A percentile compares a stretch with the other conserved stretches of the same genome.
Conservation (phyloP, 768 basidiomycete genomes). For the Xerocomellus intermedius region DNA sequence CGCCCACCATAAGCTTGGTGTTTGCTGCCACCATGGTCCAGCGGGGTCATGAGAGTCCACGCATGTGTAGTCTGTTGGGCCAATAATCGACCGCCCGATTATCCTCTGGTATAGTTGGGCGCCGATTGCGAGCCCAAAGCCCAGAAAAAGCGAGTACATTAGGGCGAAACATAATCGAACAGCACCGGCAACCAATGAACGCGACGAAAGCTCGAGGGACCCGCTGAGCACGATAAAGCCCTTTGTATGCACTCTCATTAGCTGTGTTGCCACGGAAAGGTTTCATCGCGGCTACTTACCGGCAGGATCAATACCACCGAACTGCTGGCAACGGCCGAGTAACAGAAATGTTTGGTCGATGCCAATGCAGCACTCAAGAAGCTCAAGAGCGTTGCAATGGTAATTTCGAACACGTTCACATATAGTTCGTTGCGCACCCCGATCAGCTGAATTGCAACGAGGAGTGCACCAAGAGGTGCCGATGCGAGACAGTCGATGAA, state of each 20-base stretch:
- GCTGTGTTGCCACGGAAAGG: neutral
- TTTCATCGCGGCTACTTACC: conserved; percentile 35
- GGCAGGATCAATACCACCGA: conserved; percentile 81
- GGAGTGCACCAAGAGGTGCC: conserved; percentile 73
- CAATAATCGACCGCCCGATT: conserved; percentile 44
- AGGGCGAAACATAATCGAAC: conserved; percentile 79
- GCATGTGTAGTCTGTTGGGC: conserved; percentile 63
- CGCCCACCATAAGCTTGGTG: conserved; percentile 72
- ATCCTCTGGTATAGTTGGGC: conserved; percentile 64
- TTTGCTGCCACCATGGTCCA: conserved; percentile 73
- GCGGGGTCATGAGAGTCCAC: conserved; percentile 48
- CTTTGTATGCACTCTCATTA: conserved; percentile 19
- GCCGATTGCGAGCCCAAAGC: conserved; percentile 82
- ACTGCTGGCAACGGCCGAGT: conserved; percentile 73
- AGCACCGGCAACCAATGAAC: conserved; percentile 81
- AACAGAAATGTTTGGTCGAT: conserved; percentile 68
- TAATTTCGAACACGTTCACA: conserved; percentile 80
- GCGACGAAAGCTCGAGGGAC: conserved; percentile 73
- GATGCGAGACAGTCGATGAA: conserved; percentile 74
- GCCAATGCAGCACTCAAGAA: conserved; percentile 78
- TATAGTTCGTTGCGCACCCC: conserved; percentile 77
- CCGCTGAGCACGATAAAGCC: conserved; percentile 73
- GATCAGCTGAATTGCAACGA: conserved; percentile 71
- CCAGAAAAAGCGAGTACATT: conserved; percentile 74
- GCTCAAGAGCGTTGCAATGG: conserved; percentile 74